Percentiles rank a stretch among this genome's conserved stretches.
These are phyloP conservation scores for Blastomyces percursus DNA, from an alignment of 2,329 filamentous ascomycete species.

Conservation along the genomic window DNA sequence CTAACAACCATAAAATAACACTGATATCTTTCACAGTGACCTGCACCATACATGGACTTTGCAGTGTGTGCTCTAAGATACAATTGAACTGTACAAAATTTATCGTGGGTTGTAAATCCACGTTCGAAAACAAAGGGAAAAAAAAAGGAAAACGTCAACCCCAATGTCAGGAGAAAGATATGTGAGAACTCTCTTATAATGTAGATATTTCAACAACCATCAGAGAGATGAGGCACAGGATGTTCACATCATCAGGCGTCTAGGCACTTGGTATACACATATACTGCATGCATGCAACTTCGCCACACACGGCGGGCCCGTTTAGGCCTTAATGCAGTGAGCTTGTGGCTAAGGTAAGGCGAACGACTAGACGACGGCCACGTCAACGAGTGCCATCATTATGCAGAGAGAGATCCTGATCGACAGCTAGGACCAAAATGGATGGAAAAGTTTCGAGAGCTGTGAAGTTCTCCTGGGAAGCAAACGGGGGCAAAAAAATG, in stretches of 20 bases:
- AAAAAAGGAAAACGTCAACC: background rate
- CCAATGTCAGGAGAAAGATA: background rate
- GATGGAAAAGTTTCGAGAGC: background rate
- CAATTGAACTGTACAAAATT: background rate
- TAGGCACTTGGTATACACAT: conserved; percentile 1
- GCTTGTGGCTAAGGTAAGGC: conserved; percentile 9
- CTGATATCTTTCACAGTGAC: background rate
- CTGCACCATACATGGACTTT: background rate
- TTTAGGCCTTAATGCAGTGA: background rate
- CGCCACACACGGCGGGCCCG: conserved; percentile 9
- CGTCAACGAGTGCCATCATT: conserved; percentile 20
- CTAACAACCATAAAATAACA: background rate
- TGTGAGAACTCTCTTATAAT: background rate
- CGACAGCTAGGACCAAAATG: background rate
- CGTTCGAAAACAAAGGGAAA: background rate
- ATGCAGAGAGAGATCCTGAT: background rate
- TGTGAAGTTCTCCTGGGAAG: background rate
- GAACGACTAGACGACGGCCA: conserved; percentile 17
- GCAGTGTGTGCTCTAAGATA: background rate
- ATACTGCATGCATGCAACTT: conserved; percentile 11
- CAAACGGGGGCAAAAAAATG: background rate
- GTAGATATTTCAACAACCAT: background rate
- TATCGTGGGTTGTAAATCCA: background rate
- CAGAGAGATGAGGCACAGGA: background rate
- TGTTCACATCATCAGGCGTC: background rate